Conservation (phyloP, 495 filamentous ascomycete genomes). For the Neurospora sp. region DNA sequence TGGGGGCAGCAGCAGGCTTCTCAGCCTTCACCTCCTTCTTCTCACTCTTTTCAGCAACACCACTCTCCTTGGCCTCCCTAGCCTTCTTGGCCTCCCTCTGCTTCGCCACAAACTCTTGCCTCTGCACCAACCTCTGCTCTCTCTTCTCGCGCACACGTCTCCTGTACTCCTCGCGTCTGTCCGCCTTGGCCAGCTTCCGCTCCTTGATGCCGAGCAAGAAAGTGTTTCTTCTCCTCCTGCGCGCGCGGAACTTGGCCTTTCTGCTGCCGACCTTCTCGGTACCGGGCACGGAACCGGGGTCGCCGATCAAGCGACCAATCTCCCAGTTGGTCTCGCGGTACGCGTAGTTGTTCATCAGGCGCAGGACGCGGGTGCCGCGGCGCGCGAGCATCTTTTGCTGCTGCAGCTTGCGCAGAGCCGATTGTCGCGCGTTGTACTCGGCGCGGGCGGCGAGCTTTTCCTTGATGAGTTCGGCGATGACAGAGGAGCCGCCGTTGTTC, state of each 20-base stretch:
- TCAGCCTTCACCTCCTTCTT: background rate
- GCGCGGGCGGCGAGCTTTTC: slow-evolving; percentile 25
- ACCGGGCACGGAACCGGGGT: slow-evolving; percentile 17
- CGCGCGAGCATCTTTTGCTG: slow-evolving; percentile 14
- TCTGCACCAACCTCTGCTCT: slow-evolving; percentile 4
- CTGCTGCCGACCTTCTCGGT: slow-evolving; percentile 18
- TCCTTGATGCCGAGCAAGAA: slow-evolving; percentile 14
- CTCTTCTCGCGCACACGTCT: slow-evolving; percentile 11
- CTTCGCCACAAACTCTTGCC: background rate
- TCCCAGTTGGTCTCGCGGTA: slow-evolving; percentile 78
- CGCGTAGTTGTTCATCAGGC: slow-evolving; percentile 60
- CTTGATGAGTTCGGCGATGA: slow-evolving; percentile 24
- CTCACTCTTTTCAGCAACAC: background rate
- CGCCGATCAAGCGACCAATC: slow-evolving; percentile 51
- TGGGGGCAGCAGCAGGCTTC: background rate
- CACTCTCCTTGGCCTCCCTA: slow-evolving; percentile 3
- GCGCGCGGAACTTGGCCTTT: slow-evolving; percentile 19
- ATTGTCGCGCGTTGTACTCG: slow-evolving; percentile 25
- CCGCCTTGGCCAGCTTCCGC: slow-evolving; percentile 14
- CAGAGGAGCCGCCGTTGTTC: slow-evolving; percentile 11
- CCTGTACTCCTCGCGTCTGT: slow-evolving; percentile 12
- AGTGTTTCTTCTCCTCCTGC: slow-evolving; percentile 13
- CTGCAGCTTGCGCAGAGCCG: slow-evolving; percentile 10
- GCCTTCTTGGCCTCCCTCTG: slow-evolving; percentile 4
- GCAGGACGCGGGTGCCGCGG: slow-evolving; percentile 30